Evolutionary conservation across 2,329 filamentous ascomycete genomes (phyloP).

Genomic region (Botryotinia narcissicola): DNA sequence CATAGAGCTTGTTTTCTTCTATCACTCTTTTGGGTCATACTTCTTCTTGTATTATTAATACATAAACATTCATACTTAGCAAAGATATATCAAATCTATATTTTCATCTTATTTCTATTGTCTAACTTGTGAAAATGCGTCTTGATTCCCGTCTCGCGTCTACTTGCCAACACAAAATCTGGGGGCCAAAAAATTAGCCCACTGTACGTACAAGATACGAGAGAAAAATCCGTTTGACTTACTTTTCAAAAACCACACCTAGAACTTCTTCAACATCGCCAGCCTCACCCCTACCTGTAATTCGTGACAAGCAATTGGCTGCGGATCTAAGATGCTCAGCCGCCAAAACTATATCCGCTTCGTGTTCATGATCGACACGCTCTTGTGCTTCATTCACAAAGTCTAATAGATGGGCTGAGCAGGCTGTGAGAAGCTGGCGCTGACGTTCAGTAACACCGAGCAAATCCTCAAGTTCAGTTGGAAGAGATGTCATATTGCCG

Average conservation of each 20-base stretch:
- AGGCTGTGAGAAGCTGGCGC: conserved; percentile 73
- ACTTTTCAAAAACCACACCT: conserved; percentile 98
- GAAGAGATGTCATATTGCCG: conserved; percentile 65
- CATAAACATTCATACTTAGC: not conserved
- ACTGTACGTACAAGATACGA: not conserved
- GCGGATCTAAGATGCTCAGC: conserved; percentile 85
- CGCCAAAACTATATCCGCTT: conserved; percentile 82
- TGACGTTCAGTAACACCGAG: conserved; percentile 90
- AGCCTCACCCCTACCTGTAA: conserved; percentile 80
- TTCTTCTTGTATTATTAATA: conserved; percentile 10
- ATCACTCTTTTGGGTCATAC: not conserved
- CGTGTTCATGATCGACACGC: conserved; percentile 39
- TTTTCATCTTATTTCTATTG: not conserved
- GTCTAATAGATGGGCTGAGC: conserved; percentile 66
- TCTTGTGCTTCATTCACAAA: conserved; percentile 62
- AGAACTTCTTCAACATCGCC: conserved; percentile 94
- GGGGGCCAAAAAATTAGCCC: conserved; percentile 16
- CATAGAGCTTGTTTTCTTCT: not conserved
- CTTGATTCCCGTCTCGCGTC: conserved; percentile 5
- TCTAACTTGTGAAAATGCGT: not conserved
- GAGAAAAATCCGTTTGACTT: conserved; percentile 12
- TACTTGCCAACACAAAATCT: conserved; percentile 39
- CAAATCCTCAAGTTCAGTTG: conserved; percentile 73
- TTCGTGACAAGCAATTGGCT: conserved; percentile 75
- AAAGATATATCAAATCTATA: not conserved